A percentile compares a stretch with the other conserved stretches of the same genome.
Conservation (phyloP, 257 asterid species). For the Mentha longifolia region DNA sequence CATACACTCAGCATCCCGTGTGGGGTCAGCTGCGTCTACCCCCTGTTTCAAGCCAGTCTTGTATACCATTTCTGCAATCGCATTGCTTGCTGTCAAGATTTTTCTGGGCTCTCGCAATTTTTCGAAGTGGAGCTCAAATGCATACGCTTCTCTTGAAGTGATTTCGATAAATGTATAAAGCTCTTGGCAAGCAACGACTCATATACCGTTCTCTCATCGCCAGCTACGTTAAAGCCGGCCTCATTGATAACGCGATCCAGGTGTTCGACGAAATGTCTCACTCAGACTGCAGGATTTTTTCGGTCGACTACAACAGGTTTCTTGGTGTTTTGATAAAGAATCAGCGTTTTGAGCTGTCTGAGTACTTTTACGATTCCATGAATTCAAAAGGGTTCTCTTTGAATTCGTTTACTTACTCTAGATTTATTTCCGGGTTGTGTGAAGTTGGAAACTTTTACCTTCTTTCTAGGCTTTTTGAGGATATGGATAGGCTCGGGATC, state of each 20-base stretch:
- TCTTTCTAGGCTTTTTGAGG: slow-evolving; percentile 65
- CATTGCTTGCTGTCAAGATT: slow-evolving; percentile 23
- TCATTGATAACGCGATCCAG: slow-evolving; percentile 68
- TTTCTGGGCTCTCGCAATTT: slow-evolving; percentile 17
- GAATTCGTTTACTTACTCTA: slow-evolving; percentile 84
- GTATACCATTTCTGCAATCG: background rate
- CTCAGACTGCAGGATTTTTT: slow-evolving; percentile 79
- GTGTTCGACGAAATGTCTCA: slow-evolving; percentile 91
- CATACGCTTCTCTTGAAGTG: slow-evolving; percentile 50
- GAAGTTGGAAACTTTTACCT: slow-evolving; percentile 77
- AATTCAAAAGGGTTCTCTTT: slow-evolving; percentile 72
- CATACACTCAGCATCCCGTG: slow-evolving; percentile 18
- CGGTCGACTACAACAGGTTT: slow-evolving; percentile 85
- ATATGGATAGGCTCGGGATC: slow-evolving; percentile 73
- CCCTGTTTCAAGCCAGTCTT: background rate
- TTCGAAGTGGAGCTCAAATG: slow-evolving; percentile 54
- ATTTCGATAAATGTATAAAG: slow-evolving; percentile 72
- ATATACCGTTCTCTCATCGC: slow-evolving; percentile 79
- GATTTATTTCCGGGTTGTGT: slow-evolving; percentile 84
- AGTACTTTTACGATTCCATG: slow-evolving; percentile 68
- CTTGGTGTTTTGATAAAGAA: slow-evolving; percentile 78
- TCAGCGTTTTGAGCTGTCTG: slow-evolving; percentile 66
- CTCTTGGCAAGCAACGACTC: slow-evolving; percentile 81
- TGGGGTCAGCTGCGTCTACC: slow-evolving; percentile 13
- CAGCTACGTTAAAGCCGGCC: slow-evolving; percentile 64